Percentiles rank a stretch among this genome's conserved stretches.
Conservation (phyloP, 768 basidiomycete species). For the Psilocybe tampanensis region DNA sequence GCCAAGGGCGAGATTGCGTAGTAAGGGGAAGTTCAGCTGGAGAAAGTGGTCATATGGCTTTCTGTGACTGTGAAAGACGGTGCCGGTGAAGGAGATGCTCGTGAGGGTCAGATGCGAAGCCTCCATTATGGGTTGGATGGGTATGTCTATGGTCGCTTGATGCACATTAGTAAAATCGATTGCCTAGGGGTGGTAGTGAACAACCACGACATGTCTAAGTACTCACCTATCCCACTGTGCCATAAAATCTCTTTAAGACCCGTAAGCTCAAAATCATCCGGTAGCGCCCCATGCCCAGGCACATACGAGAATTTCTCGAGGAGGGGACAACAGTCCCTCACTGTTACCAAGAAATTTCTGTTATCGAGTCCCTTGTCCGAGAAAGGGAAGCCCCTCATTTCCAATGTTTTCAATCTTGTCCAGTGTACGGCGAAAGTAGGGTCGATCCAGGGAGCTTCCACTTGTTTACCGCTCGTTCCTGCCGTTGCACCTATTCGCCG, state of each 20-base stretch:
- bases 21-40: slow-evolving; percentile 13
- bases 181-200: not conserved
- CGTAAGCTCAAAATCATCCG: slow-evolving; percentile 4
- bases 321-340: slow-evolving; percentile 7
- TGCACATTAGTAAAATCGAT: not conserved
- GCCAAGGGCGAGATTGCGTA: slow-evolving; percentile 13
- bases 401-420: slow-evolving; percentile 11
- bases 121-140: slow-evolving; percentile 6
- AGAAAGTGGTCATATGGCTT: slow-evolving; percentile 12
- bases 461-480: not conserved
- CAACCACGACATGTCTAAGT: not conserved
- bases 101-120: slow-evolving; percentile 13
- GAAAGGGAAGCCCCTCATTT: slow-evolving; percentile 17
- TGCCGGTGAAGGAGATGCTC: slow-evolving; percentile 17
- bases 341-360: not conserved
- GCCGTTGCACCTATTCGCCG: not conserved
- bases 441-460: slow-evolving; percentile 7
- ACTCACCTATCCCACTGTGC: slow-evolving; percentile 17
- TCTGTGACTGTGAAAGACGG: slow-evolving; percentile 4
- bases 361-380: not conserved
- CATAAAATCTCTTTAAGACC: slow-evolving; percentile 11
- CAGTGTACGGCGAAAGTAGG: slow-evolving; percentile 10
- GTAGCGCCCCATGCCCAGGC: slow-evolving; percentile 3
- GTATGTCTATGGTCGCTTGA: slow-evolving; percentile 11
- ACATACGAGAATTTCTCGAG: slow-evolving; percentile 8